These are phyloP conservation scores for Candida tallmaniae DNA, from an alignment of 805 yeast species.

Conservation along the genomic window DNA sequence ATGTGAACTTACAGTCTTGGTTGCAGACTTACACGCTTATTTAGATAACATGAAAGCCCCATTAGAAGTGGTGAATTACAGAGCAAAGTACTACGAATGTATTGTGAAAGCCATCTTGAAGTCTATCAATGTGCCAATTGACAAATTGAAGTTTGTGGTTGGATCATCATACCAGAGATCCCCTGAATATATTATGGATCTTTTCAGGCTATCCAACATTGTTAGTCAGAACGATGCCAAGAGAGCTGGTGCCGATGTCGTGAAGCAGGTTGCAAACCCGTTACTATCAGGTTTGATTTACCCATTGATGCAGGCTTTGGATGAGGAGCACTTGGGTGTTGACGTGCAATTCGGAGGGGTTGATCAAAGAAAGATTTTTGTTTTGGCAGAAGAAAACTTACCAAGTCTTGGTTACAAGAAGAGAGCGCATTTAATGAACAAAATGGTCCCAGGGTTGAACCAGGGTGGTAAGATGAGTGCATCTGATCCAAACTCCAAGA, in stretches of 20 bases:
- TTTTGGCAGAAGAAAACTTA: constrained; percentile 91
- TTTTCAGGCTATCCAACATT: constrained; percentile 76
- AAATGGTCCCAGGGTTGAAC: constrained; percentile 95
- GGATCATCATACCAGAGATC: constrained; percentile 89
- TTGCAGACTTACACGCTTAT: constrained; percentile 96
- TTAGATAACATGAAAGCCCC: constrained; percentile 99
- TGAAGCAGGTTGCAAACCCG: constrained; percentile 94
- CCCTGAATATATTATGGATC: constrained; percentile 79
- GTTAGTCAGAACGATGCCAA: constrained; percentile 95
- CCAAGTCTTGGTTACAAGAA: constrained; percentile 87
- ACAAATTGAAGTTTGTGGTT: constrained; percentile 72
- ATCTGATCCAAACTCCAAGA: constrained; percentile 96
- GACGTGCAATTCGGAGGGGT: constrained; percentile 99
- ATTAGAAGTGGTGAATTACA: constrained; percentile 78
- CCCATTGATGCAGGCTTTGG: constrained; percentile 98
- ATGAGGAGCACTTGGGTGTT: constrained; percentile 81
- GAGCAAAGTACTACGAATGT: constrained; percentile 86
- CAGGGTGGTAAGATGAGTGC: constrained; percentile 99
- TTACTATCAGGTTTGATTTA: constrained; percentile 88
- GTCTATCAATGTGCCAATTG: constrained; percentile 89
- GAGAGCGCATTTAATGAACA: constrained; percentile 98
- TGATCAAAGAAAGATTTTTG: constrained; percentile 97
- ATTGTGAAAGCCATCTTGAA: constrained; percentile 80
- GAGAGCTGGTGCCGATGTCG: constrained; percentile 99
- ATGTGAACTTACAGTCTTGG: constrained; percentile 82